A percentile compares a stretch with the other conserved stretches of the same genome.
Evolutionary conservation across 176 grass and related monocot genomes (phyloP).

Genomic region (Raddia guianensis): DNA sequence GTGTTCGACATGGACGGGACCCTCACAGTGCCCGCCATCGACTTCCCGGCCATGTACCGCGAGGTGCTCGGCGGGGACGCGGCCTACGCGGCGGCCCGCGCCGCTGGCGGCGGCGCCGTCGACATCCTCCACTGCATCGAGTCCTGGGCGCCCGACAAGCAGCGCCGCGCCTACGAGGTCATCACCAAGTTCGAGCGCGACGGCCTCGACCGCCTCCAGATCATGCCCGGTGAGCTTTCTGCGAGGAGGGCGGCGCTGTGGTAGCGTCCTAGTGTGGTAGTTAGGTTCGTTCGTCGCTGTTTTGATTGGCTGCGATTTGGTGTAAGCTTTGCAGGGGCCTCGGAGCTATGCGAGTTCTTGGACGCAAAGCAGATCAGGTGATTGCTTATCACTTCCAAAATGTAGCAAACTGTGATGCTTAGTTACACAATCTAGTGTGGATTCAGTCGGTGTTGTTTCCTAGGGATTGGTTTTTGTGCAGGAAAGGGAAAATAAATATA

Average conservation of each 20-base stretch:
- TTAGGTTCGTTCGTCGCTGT: not conserved
- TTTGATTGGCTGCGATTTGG: conserved; percentile 20
- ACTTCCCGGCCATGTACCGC: conserved; percentile 88
- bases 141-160: conserved; percentile 53
- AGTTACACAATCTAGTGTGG: not conserved
- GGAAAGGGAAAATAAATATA: not conserved
- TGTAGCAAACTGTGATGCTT: not conserved
- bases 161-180: conserved; percentile 77
- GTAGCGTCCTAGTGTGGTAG: not conserved
- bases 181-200: conserved; percentile 84
- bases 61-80: conserved; percentile 76
- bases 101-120: conserved; percentile 52
- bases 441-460: not conserved
- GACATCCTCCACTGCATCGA: conserved; percentile 90
- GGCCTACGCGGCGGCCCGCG: conserved; percentile 50
- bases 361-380: conserved; percentile 83
- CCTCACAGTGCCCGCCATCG: conserved; percentile 89
- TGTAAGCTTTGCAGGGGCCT: conserved; percentile 54
- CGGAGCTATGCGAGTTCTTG: conserved; percentile 75
- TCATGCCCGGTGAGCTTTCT: conserved; percentile 73
- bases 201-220: conserved; percentile 85
- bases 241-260: not conserved
- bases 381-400: not conserved
- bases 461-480: not conserved
- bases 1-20: conserved; percentile 99